These are phyloP conservation scores for Chlamydomonas sp. DNA, from an alignment of 139 green algal genomes.

Conservation along the genomic window DNA sequence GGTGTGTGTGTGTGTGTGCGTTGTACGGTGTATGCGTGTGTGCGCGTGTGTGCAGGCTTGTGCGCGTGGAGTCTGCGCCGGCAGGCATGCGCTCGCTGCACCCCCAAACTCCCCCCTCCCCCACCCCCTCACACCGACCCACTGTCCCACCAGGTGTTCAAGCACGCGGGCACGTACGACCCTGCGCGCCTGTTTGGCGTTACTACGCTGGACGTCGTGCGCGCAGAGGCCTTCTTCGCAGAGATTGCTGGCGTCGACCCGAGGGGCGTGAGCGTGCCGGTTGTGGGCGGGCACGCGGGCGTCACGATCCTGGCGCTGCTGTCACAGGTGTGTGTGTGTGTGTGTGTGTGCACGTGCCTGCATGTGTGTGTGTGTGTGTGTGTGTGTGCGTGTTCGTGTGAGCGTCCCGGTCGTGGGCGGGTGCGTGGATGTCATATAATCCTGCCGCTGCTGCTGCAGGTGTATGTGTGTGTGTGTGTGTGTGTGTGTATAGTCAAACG, in stretches of 20 bases:
- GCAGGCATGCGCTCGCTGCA: too few relatives aligned
- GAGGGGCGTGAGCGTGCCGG: conserved; percentile 81
- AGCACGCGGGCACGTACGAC: conserved; percentile 68
- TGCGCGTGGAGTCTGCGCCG: too few relatives aligned
- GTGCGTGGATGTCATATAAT: neutral
- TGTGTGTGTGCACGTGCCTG: neutral
- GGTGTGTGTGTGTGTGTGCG: too few relatives aligned
- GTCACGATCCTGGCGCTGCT: conserved; percentile 97
- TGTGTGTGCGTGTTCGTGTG: neutral
- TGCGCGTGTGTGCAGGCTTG: too few relatives aligned
- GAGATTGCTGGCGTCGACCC: conserved; percentile 59
- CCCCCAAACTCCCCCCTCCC: too few relatives aligned
- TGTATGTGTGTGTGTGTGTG: conserved; percentile 14
- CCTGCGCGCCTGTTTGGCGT: conserved; percentile 80
- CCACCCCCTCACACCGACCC: too few relatives aligned
- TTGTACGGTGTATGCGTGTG: too few relatives aligned
- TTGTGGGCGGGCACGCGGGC: conserved; percentile 94
- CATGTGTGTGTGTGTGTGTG: neutral
- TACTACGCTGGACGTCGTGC: conserved; percentile 86
- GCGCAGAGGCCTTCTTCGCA: conserved; percentile 64
- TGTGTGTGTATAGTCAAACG: too few relatives aligned
- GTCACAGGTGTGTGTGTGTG: conserved; percentile 58
- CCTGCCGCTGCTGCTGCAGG: neutral
- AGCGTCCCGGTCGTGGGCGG: neutral
- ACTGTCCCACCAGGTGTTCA: conserved; percentile 71